A percentile compares a stretch with the other conserved stretches of the same genome.
phyloP scores from a whole-genome alignment of 495 filamentous ascomycete species.

The Extremus antarcticus region DNA sequence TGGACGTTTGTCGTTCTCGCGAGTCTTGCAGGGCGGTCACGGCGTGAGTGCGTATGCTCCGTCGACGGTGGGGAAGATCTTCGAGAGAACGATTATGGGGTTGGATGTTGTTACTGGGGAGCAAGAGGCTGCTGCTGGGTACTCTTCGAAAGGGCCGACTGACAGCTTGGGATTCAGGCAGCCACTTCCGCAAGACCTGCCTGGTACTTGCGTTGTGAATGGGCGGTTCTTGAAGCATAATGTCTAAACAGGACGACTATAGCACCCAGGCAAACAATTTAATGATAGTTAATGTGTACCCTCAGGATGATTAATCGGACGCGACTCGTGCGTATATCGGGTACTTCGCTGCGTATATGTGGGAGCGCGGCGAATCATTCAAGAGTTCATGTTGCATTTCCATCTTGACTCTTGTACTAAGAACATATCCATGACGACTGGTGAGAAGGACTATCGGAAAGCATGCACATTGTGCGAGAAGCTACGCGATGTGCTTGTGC shows the following conservation, averaged over 20 bases:
- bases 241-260: too few relatives aligned
- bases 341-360: too few relatives aligned
- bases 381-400: too few relatives aligned
- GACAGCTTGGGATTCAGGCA: neutral
- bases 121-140: neutral
- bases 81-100: neutral
- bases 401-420: too few relatives aligned
- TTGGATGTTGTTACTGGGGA: neutral
- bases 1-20: conserved; percentile 18
- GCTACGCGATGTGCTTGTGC: conserved; percentile 19
- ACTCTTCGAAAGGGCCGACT: neutral
- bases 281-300: too few relatives aligned
- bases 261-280: too few relatives aligned
- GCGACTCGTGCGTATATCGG: too few relatives aligned
- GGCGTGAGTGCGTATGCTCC: neutral
- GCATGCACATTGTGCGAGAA: conserved; percentile 11
- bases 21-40: conserved; percentile 18
- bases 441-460: too few relatives aligned
- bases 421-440: too few relatives aligned
- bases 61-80: neutral
- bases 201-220: neutral
- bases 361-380: too few relatives aligned
- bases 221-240: neutral
- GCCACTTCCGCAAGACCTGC: neutral
- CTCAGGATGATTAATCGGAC: too few relatives aligned